These are phyloP conservation scores for Suillus subalutaceus DNA, from an alignment of 768 basidiomycete genomes.

Conservation along the genomic window DNA sequence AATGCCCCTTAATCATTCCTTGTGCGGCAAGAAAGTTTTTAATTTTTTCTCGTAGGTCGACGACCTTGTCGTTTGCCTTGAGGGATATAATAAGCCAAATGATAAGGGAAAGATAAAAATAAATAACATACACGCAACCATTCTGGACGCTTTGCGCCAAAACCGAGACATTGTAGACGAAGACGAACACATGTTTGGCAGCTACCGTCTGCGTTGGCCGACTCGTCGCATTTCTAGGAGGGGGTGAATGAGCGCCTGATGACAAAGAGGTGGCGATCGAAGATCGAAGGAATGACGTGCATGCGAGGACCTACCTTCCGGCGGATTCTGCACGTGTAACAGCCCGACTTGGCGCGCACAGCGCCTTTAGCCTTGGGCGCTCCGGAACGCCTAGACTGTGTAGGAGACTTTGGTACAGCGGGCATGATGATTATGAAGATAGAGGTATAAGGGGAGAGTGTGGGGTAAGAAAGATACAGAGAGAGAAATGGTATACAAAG, in stretches of 20 bases:
- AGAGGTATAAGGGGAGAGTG: slow-evolving; percentile 18
- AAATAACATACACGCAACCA: slow-evolving; percentile 72
- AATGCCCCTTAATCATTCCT: slow-evolving; percentile 90
- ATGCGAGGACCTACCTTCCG: slow-evolving; percentile 60
- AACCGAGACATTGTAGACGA: slow-evolving; percentile 82
- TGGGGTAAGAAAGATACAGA: slow-evolving; percentile 26
- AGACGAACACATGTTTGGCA: slow-evolving; percentile 82
- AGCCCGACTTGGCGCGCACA: slow-evolving; percentile 84
- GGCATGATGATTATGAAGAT: slow-evolving; percentile 27
- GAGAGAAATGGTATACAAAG: slow-evolving; percentile 1
- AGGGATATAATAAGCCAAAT: slow-evolving; percentile 18
- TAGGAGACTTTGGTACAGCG: slow-evolving; percentile 44
- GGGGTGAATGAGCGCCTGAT: slow-evolving; percentile 16
- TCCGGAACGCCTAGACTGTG: slow-evolving; percentile 45
- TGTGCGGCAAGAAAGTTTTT: slow-evolving; percentile 78
- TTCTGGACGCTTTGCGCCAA: slow-evolving; percentile 83
- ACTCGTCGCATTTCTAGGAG: slow-evolving; percentile 82
- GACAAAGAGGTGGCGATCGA: slow-evolving; percentile 11
- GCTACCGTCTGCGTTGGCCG: slow-evolving; percentile 57
- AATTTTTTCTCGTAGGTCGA: slow-evolving; percentile 74
- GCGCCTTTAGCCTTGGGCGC: slow-evolving; percentile 79
- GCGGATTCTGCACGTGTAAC: slow-evolving; percentile 86
- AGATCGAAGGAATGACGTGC: slow-evolving; percentile 12
- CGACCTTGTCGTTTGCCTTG: slow-evolving; percentile 73
- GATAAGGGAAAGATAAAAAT: slow-evolving; percentile 1